phyloP scores from a whole-genome alignment of 164 flowering plant genomes.

The Tetracentron sinense region DNA sequence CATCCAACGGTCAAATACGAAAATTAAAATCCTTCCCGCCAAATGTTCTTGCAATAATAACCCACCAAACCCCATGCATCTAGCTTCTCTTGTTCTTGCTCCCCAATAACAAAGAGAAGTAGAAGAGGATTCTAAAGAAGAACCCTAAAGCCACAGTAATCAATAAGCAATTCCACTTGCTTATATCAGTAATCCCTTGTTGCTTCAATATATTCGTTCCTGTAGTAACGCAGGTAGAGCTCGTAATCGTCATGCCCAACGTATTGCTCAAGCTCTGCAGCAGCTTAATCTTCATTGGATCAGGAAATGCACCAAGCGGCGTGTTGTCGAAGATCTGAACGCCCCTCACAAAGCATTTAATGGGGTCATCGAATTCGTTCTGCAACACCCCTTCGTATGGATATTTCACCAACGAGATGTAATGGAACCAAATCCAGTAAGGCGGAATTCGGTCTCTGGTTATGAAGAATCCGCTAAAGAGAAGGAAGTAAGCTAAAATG shows the following conservation, averaged over 20 bases:
- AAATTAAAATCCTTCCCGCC: not conserved
- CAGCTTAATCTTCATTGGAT: slow-evolving; percentile 41
- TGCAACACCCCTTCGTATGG: slow-evolving; percentile 75
- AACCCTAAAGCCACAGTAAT: slow-evolving; percentile 70
- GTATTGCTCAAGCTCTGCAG: slow-evolving; percentile 44
- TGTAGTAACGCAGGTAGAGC: slow-evolving; percentile 52
- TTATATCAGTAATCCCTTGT: slow-evolving; percentile 59
- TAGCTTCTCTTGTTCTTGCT: slow-evolving; percentile 75
- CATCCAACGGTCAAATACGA: no score
- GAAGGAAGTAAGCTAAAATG: slow-evolving; percentile 71
- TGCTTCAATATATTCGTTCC: slow-evolving; percentile 52
- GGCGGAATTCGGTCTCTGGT: slow-evolving; percentile 63
- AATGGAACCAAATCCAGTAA: slow-evolving; percentile 97
- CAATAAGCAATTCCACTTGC: slow-evolving; percentile 78
- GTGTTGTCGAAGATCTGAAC: slow-evolving; percentile 80
- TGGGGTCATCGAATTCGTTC: slow-evolving; percentile 61
- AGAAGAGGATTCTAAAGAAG: slow-evolving; percentile 66
- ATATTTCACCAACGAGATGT: slow-evolving; percentile 76
- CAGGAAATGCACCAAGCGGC: slow-evolving; percentile 52
- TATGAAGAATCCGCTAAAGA: slow-evolving; percentile 93
- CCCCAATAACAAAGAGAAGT: slow-evolving; percentile 54
- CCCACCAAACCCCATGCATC: not conserved
- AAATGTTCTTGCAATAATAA: not conserved
- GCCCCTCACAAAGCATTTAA: slow-evolving; percentile 67
- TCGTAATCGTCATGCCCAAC: slow-evolving; percentile 47